Conservation (phyloP, 192 early-diverging fungal species). For the Pilaira anomala region DNA sequence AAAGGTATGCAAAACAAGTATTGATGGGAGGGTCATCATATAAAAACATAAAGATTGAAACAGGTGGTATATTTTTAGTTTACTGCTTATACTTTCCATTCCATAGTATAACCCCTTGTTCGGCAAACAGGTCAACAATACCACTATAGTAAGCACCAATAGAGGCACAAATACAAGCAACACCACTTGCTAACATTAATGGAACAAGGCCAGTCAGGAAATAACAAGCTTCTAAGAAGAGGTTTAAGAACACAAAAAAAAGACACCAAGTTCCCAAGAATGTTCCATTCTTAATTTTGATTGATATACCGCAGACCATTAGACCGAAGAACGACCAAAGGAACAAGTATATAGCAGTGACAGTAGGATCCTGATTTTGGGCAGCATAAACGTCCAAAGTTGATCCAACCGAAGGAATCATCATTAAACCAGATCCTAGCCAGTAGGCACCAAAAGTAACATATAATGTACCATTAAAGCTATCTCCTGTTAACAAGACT, state of each 20-base stretch:
- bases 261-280: constrained; percentile 21
- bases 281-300: constrained; percentile 21
- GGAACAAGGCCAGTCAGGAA: not conserved
- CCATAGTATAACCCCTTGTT: constrained; percentile 21
- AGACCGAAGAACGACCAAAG: constrained; percentile 22
- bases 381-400: constrained; percentile 3
- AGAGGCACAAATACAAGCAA: constrained; percentile 23
- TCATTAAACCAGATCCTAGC: constrained; percentile 29
- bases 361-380: not conserved
- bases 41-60: not conserved
- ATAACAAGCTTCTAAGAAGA: constrained; percentile 18
- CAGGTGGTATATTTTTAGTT: not conserved
- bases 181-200: constrained; percentile 24
- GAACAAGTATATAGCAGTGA: constrained; percentile 20
- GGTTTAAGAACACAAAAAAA: constrained; percentile 24
- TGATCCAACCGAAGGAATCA: constrained; percentile 14
- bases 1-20: not conserved
- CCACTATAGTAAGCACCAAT: constrained; percentile 32
- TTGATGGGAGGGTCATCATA: not conserved
- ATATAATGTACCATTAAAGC: constrained; percentile 25
- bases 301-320: constrained; percentile 12
- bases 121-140: constrained; percentile 31
- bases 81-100: constrained; percentile 24
- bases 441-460: constrained; percentile 35
- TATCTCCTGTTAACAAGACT: constrained; percentile 22